Conservation (phyloP, 2,329 filamentous ascomycete species). For the Chlorencoelia australis region DNA sequence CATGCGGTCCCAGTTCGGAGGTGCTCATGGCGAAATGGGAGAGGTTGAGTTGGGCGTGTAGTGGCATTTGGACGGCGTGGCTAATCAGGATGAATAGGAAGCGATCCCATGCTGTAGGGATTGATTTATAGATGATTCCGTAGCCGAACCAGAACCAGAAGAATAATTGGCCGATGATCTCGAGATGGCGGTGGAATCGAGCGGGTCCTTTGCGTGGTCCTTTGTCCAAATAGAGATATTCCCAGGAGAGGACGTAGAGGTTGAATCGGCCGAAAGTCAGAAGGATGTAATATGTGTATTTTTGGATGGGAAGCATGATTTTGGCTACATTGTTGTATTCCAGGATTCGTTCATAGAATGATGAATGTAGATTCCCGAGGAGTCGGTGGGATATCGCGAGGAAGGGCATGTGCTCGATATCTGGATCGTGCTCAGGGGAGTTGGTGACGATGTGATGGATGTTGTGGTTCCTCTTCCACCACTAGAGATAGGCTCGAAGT, state of each 20-base stretch:
- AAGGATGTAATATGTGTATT: constrained; percentile 75
- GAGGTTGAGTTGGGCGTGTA: constrained; percentile 87
- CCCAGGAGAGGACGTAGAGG: constrained; percentile 72
- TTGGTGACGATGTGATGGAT: constrained; percentile 97
- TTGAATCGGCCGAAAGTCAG: constrained; percentile 80
- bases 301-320: constrained; percentile 59
- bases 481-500: no score
- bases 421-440: constrained; percentile 87
- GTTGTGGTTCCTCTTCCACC: constrained; percentile 97
- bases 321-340: constrained; percentile 65
- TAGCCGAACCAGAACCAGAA: constrained; percentile 90
- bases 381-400: constrained; percentile 81
- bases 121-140: constrained; percentile 60
- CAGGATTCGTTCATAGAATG: constrained; percentile 77
- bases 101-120: constrained; percentile 60
- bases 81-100: constrained; percentile 69
- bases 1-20: constrained; percentile 68
- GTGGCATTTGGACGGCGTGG: constrained; percentile 68
- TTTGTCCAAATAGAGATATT: constrained; percentile 59
- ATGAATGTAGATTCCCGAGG: constrained; percentile 60
- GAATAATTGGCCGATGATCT: constrained; percentile 63
- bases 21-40: constrained; percentile 94
- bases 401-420: constrained; percentile 85
- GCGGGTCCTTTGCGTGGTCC: constrained; percentile 67
- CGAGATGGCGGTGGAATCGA: constrained; percentile 76